Base-by-base conservation (phyloP, 2,329 filamentous ascomycete genomes). In the Fusarium napiforme region DNA sequence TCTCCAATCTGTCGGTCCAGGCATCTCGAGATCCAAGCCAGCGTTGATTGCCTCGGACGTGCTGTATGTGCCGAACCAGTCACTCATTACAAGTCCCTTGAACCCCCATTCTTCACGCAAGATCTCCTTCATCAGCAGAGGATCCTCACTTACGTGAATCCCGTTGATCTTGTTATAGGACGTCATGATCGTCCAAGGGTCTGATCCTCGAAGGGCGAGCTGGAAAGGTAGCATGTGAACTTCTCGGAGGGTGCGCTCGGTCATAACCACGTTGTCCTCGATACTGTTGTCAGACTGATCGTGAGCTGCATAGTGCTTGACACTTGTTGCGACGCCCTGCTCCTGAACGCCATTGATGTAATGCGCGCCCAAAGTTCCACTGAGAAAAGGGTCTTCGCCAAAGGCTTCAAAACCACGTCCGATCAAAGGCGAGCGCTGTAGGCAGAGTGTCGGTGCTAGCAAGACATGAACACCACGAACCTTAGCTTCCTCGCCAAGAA, bases 401-500 rank as follows among this genome's bases (percentile, higher is more conserved):
- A 84, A 81, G 34, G 80, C 82, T 64, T 85, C 83, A 47, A 84
- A 84, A 21, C 83, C 83, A 46, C 83, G 79, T n/a, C 83, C 83
- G 8, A 83, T 83, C 9, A 85, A 72, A 0, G 83, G 83, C 6
- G 81, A 83, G 34, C 83, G 79, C 43, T 84, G 83, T n/a, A 84
- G 81, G 72, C 81, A 85, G 43, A 86, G 60, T 3, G 76, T 78
- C 4, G 76, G 76, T 1, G 75, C 76, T 2, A 78, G 85, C 71
- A 92, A 87, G 15, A 93, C 87, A 74, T 93, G 91, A 10, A 92
- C 87, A 53, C 92, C 92, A 79, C 94, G 94, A 52, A 60, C 69
- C 12, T 73, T 77, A 0, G 79, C 75, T 55, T 83, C 91, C 26
- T 89, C 85, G 12, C 87, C 90, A 69, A 92, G 85, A 19, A 90